A percentile compares a stretch with the other conserved stretches of the same genome.
Conservation (phyloP, 2,329 filamentous ascomycete genomes). For the Neoarthrinium moseri region DNA sequence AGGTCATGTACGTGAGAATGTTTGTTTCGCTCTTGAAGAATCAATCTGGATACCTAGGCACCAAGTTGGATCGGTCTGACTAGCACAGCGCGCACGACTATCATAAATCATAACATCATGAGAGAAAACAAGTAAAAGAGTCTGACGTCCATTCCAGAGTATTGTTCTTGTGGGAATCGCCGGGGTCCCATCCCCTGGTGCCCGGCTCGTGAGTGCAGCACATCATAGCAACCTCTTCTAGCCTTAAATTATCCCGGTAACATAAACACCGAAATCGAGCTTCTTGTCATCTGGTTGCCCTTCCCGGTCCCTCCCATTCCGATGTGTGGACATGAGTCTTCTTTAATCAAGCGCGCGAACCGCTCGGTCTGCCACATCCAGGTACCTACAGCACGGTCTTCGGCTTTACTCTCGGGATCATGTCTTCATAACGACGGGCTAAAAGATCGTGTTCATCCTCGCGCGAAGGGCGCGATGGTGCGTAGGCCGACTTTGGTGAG, state of each 20-base stretch:
- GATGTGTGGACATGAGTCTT: too few relatives aligned
- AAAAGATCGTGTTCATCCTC: conserved; percentile 4
- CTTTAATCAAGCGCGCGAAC: not conserved
- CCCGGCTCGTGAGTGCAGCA: not conserved
- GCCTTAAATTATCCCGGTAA: not conserved
- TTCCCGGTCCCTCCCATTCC: too few relatives aligned
- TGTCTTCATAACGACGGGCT: conserved; percentile 12
- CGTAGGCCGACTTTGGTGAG: conserved; percentile 4
- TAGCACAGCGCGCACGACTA: conserved; percentile 2
- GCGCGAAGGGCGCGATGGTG: not conserved
- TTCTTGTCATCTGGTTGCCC: too few relatives aligned
- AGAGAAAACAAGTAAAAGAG: not conserved
- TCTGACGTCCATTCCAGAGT: not conserved
- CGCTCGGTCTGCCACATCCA: not conserved
- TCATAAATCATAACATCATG: conserved; percentile 7
- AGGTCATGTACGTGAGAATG: too few relatives aligned
- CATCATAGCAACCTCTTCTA: not conserved
- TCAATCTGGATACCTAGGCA: too few relatives aligned
- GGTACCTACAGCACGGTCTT: conserved; percentile 6
- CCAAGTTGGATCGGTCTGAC: not conserved
- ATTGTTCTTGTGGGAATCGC: not conserved
- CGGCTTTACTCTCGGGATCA: conserved; percentile 11
- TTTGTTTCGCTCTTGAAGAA: conserved; percentile 1
- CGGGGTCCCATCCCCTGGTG: not conserved
- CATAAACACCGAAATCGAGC: not conserved